phyloP scores from a whole-genome alignment of 2,329 filamentous ascomycete genomes.

The Colletotrichum sp. region DNA sequence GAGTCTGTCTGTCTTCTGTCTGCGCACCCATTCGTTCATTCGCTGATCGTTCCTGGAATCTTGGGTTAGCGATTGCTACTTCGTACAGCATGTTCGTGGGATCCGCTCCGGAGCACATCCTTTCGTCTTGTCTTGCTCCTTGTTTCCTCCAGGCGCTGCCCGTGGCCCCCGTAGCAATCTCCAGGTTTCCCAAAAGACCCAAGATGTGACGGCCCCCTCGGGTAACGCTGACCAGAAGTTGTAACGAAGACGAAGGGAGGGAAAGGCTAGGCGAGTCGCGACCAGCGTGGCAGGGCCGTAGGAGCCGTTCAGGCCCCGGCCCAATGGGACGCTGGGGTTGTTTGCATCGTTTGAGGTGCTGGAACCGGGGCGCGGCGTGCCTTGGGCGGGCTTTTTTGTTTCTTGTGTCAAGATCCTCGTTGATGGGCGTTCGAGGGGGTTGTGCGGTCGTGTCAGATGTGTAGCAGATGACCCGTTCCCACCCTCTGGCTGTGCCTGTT shows the following conservation, averaged over 20 bases:
- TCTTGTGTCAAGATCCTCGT: constrained; percentile 10
- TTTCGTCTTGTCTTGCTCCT: not conserved
- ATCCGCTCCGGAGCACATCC: not conserved
- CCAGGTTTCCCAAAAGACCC: not conserved
- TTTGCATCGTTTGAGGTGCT: constrained; percentile 5
- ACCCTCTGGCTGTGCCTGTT: not conserved
- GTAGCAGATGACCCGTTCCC: constrained; percentile 9
- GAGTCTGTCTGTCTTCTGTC: not conserved
- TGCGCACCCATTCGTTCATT: not conserved
- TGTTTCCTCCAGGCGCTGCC: not conserved
- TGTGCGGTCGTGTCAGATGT: constrained; percentile 22
- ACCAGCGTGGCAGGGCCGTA: not conserved
- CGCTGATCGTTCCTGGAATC: not conserved
- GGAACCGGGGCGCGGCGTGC: not conserved
- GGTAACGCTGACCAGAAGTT: not conserved
- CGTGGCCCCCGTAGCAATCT: not conserved
- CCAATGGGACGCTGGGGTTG: not conserved
- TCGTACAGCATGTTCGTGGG: not conserved
- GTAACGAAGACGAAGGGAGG: not conserved
- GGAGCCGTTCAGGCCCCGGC: not conserved
- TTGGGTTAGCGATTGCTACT: not conserved
- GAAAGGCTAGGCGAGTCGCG: constrained; percentile 11
- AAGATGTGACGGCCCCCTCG: not conserved
- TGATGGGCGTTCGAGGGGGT: constrained; percentile 3
- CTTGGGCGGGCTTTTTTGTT: not conserved